These are phyloP conservation scores for Elaeis guineensis DNA, from an alignment of 176 grass and related monocot genomes.

Conservation along the genomic window DNA sequence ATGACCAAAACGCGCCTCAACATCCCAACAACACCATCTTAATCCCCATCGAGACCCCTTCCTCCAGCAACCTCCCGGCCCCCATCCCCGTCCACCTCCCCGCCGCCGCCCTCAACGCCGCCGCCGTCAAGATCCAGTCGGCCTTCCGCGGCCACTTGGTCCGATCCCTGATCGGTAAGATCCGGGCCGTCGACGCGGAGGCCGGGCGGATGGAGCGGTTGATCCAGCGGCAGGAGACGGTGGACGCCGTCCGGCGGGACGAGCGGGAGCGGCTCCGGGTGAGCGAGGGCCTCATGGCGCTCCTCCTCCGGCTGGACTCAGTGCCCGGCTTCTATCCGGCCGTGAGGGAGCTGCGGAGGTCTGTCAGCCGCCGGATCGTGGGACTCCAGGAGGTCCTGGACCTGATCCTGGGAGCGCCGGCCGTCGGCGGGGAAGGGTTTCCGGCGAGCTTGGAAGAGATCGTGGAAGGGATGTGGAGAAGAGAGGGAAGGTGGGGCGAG, in stretches of 20 bases:
- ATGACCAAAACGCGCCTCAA: slow-evolving; percentile 9
- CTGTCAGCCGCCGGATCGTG: slow-evolving; percentile 61
- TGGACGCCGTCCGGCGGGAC: slow-evolving; percentile 69
- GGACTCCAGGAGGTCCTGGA: slow-evolving; percentile 78
- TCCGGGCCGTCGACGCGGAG: slow-evolving; percentile 55
- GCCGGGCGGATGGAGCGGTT: slow-evolving; percentile 46
- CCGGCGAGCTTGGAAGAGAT: slow-evolving; percentile 56
- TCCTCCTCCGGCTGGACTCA: slow-evolving; percentile 71
- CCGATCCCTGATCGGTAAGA: slow-evolving; percentile 28
- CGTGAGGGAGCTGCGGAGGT: slow-evolving; percentile 61
- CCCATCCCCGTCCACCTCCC: slow-evolving; percentile 14
- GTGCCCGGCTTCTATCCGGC: slow-evolving; percentile 67
- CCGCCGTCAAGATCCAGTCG: slow-evolving; percentile 65
- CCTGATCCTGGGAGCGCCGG: slow-evolving; percentile 25
- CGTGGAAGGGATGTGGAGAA: slow-evolving; percentile 39
- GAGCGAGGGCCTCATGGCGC: slow-evolving; percentile 78
- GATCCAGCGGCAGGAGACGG: slow-evolving; percentile 79
- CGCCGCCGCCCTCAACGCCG: slow-evolving; percentile 3
- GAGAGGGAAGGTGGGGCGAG: slow-evolving; percentile 6
- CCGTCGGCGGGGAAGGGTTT: slow-evolving; percentile 35
- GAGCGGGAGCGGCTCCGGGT: slow-evolving; percentile 52
- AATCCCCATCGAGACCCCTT: slow-evolving; percentile 34
- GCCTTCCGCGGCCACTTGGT: slow-evolving; percentile 54
- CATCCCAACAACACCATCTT: slow-evolving; percentile 21
- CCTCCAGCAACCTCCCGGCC: slow-evolving; percentile 1